phyloP scores from a whole-genome alignment of 1,284 basidiomycete genomes.

The Testicularia cyperi region DNA sequence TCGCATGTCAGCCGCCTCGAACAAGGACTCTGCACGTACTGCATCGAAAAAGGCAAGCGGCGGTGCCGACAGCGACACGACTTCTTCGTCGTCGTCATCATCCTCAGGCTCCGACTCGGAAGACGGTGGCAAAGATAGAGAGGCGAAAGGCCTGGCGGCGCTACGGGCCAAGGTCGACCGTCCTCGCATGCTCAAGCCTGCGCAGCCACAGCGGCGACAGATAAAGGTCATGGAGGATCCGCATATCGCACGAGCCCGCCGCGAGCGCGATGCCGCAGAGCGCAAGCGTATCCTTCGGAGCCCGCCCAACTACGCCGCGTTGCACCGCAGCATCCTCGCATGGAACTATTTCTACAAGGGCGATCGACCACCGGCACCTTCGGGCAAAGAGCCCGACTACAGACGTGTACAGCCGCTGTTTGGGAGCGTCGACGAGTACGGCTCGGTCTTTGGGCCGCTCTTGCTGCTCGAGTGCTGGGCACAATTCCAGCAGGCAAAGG shows the following conservation, averaged over 20 bases:
- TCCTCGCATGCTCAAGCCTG: conserved; percentile 55
- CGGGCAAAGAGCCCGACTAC: conserved; percentile 51
- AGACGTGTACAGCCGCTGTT: conserved; percentile 68
- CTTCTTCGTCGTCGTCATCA: conserved; percentile 55
- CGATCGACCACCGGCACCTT: conserved; percentile 65
- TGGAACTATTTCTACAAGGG: conserved; percentile 81
- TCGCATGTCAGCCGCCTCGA: conserved; percentile 20
- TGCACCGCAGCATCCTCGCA: conserved; percentile 78
- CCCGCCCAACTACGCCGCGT: conserved; percentile 76
- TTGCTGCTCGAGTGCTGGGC: conserved; percentile 89
- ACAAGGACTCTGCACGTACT: conserved; percentile 17
- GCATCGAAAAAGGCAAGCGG: conserved; percentile 14
- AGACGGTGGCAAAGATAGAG: conserved; percentile 64
- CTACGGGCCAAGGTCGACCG: conserved; percentile 60
- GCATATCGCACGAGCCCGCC: conserved; percentile 27
- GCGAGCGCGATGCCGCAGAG: conserved; percentile 38
- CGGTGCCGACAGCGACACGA: conserved; percentile 25
- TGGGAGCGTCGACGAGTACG: conserved; percentile 70
- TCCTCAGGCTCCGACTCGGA: conserved; percentile 63
- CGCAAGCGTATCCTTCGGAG: conserved; percentile 69
- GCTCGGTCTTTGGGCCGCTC: conserved; percentile 78
- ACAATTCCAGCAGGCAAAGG: conserved; percentile 73
- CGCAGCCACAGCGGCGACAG: conserved; percentile 67
- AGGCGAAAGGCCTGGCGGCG: conserved; percentile 64
- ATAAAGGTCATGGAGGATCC: conserved; percentile 71